Percentiles rank a stretch among this genome's conserved stretches.
These are phyloP conservation scores for Pseudogymnoascus verrucosus DNA, from an alignment of 2,329 filamentous ascomycete species.

Conservation along the genomic window DNA sequence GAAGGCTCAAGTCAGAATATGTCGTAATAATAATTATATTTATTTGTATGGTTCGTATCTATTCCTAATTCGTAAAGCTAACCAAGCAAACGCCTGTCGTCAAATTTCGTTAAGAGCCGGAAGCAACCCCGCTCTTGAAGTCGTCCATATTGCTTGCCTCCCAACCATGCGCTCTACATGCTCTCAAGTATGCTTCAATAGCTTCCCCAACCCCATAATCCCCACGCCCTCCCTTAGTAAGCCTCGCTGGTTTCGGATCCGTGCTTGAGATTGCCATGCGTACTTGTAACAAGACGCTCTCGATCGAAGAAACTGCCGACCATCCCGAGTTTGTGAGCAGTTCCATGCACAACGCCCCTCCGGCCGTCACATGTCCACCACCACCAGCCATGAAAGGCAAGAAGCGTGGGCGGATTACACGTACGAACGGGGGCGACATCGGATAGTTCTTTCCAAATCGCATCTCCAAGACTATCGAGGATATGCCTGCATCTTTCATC, in stretches of 20 bases:
- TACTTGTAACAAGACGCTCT: slow-evolving; percentile 74
- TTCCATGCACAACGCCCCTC: slow-evolving; percentile 79
- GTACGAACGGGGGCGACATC: slow-evolving; percentile 72
- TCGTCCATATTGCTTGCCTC: slow-evolving; percentile 48
- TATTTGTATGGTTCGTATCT: neutral
- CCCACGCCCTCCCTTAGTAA: slow-evolving; percentile 33
- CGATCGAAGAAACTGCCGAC: slow-evolving; percentile 64
- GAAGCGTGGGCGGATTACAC: slow-evolving; percentile 74
- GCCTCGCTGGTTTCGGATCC: slow-evolving; percentile 64
- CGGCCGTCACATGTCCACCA: slow-evolving; percentile 76
- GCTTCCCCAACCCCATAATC: slow-evolving; percentile 67
- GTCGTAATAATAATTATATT: neutral
- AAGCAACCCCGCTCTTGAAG: slow-evolving; percentile 31
- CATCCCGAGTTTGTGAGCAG: slow-evolving; percentile 78
- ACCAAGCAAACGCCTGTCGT: neutral
- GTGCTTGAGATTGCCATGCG: slow-evolving; percentile 63
- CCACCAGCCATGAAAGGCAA: slow-evolving; percentile 63
- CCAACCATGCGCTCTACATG: slow-evolving; percentile 66
- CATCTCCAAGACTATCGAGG: slow-evolving; percentile 71
- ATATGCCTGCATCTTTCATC: slow-evolving; percentile 54
- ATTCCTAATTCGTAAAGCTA: neutral
- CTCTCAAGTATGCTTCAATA: slow-evolving; percentile 62
- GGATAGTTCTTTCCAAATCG: slow-evolving; percentile 73
- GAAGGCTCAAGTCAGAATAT: neutral
- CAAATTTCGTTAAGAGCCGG: neutral